Conservation (phyloP, 225 moss, liverwort and hornwort genomes). For the Lunularia cruciata region DNA sequence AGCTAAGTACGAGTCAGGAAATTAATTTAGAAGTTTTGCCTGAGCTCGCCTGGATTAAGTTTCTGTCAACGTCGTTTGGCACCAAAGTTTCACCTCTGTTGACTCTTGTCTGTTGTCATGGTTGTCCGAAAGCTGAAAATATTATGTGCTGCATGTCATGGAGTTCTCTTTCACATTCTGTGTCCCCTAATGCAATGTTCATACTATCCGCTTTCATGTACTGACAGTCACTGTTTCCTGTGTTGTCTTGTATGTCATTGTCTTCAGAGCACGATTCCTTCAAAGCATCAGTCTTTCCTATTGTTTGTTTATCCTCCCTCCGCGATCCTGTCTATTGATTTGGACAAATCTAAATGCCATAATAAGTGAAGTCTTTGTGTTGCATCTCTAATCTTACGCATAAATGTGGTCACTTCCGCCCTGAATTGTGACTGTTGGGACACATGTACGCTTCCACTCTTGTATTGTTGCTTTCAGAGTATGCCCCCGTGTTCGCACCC, state of each 20-base stretch:
- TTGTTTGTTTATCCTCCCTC: neutral
- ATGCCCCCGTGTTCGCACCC: conserved; percentile 14
- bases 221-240: neutral
- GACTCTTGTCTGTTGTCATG: conserved; percentile 12
- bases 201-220: neutral
- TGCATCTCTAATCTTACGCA: conserved; percentile 1
- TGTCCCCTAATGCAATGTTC: neutral
- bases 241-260: conserved; percentile 16
- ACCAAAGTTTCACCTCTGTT: neutral
- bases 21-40: neutral
- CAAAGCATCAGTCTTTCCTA: neutral
- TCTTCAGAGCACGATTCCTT: conserved; percentile 1
- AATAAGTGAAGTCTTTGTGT: neutral
- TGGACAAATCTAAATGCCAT: conserved; percentile 6
- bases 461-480: conserved; percentile 23
- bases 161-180: neutral
- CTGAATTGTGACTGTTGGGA: conserved; percentile 11
- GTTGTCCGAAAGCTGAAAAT: neutral
- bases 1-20: neutral
- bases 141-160: conserved; percentile 1
- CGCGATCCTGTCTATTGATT: neutral
- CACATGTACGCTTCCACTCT: conserved; percentile 9
- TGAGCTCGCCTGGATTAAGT: conserved; percentile 13
- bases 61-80: conserved; percentile 1
- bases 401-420: conserved; percentile 3